Base-by-base conservation (phyloP, 179 eudicot genomes). In the Spergularia azorica region DNA sequence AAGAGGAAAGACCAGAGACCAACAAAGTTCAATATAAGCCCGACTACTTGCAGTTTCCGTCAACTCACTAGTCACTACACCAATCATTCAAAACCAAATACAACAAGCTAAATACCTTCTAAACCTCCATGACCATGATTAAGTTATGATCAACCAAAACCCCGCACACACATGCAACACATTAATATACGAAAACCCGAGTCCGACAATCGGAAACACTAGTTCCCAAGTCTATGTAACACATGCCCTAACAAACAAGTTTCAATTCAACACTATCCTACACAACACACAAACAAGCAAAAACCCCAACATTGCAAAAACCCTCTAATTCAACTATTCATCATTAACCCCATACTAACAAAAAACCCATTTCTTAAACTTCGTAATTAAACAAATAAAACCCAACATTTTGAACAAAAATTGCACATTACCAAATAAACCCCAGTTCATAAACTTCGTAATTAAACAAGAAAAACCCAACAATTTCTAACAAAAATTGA, bases 311-410 rank as follows among this genome's bases (percentile, higher is more conserved):
- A 70, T 63, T 17, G 54, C 71, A n/a, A 55, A 63, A 70, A 43
- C 15, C 9, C 21, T 5, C 39, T 16, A 68, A 71, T 13, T 48
- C 10, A 18, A 77, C 61, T 67, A 68, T 73, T 73, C 43, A 63
- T 63, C 75, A 78, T 7, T 46, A 15, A 50, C 76, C 84, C 63
- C 46, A 46, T 50, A 61, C 66, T 7, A 36, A 5, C 32, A 26
- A 26, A 26, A 26, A 26, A 26, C 32, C 2, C 32, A 26, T 26
- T 26, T 26, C 32, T 0, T 2, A 26, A 26, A 26, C 32, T 26
- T 26, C 32, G 32, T 26, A 26, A 26, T 26, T 2, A 26, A 26
- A 26, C 32, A 26, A 26, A 26, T 26, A 26, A 26, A 0, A 26
- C 32, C 32, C 32, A n/a, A n/a, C n/a, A n/a, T n/a, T n/a, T n/a